A percentile compares a stretch with the other conserved stretches of the same genome.
Evolutionary conservation across 805 yeast genomes (phyloP).

Genomic region (Yarrowia deformans): DNA sequence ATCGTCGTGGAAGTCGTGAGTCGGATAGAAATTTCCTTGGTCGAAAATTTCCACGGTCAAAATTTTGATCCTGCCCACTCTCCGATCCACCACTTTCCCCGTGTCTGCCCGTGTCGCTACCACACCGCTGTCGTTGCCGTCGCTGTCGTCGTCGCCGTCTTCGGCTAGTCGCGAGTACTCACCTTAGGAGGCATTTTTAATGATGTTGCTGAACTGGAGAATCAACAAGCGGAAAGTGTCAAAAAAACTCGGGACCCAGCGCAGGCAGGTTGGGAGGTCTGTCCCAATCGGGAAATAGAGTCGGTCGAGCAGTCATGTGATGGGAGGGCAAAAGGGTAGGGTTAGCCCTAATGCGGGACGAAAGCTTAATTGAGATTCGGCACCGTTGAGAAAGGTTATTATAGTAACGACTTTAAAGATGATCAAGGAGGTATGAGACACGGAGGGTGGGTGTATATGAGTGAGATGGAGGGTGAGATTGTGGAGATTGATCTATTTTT

Average conservation of each 20-base stretch:
- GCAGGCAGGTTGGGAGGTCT: slow-evolving; percentile 19
- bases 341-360: slow-evolving; percentile 18
- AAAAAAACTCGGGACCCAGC: slow-evolving; percentile 28
- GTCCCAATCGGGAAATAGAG: slow-evolving; percentile 34
- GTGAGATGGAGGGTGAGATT: too few species aligned
- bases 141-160: neutral
- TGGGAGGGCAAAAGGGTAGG: neutral
- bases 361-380: neutral
- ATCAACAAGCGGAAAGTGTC: slow-evolving; percentile 34
- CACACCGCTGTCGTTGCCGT: neutral
- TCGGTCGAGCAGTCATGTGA: slow-evolving; percentile 15
- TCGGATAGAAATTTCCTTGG: too few species aligned
- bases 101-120: neutral
- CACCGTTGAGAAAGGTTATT: too few species aligned
- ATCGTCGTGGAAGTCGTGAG: too few species aligned
- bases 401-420: too few species aligned
- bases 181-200: slow-evolving; percentile 47
- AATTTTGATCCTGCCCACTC: too few species aligned
- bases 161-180: slow-evolving; percentile 12
- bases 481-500: too few species aligned
- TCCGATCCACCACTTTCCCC: too few species aligned
- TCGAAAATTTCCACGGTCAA: too few species aligned
- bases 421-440: too few species aligned
- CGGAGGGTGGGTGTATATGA: too few species aligned
- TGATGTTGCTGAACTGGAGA: slow-evolving; percentile 37